Conservation (phyloP, 345 rosid species). For the Aegle marmelos region DNA sequence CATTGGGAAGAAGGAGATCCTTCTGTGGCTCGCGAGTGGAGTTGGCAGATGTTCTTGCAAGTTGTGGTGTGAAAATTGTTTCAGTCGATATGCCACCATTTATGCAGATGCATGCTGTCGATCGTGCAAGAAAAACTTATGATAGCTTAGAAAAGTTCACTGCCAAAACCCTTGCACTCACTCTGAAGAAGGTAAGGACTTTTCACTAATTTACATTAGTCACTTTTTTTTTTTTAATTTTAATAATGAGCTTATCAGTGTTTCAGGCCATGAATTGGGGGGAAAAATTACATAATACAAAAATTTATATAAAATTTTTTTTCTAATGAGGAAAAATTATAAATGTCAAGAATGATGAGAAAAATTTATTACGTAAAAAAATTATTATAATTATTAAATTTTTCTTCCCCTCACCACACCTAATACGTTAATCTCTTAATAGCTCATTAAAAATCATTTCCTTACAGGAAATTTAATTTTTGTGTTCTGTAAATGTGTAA, state of each 20-base stretch:
- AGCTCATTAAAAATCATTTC: no score
- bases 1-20: conserved; percentile 50
- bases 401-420: no score
- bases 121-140: conserved; percentile 56
- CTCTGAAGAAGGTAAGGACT: conserved; percentile 58
- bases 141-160: conserved; percentile 76
- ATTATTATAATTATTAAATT: no score
- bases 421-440: no score
- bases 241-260: not conserved
- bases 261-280: accelerated
- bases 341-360: no score
- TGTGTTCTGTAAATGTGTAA: no score
- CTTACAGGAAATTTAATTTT: no score
- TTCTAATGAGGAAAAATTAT: no score
- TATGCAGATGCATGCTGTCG: conserved; percentile 85
- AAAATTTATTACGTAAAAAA: no score
- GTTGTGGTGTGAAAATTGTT: conserved; percentile 57
- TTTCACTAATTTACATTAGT: not conserved
- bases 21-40: conserved; percentile 46
- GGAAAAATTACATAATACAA: no score
- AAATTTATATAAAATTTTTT: no score
- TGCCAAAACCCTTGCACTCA: conserved; percentile 58
- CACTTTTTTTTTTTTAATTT: not conserved
- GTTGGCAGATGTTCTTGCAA: conserved; percentile 51
- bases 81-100: conserved; percentile 78